Base-by-base conservation (phyloP, 768 basidiomycete species). In the Mycena leptocephala region DNA sequence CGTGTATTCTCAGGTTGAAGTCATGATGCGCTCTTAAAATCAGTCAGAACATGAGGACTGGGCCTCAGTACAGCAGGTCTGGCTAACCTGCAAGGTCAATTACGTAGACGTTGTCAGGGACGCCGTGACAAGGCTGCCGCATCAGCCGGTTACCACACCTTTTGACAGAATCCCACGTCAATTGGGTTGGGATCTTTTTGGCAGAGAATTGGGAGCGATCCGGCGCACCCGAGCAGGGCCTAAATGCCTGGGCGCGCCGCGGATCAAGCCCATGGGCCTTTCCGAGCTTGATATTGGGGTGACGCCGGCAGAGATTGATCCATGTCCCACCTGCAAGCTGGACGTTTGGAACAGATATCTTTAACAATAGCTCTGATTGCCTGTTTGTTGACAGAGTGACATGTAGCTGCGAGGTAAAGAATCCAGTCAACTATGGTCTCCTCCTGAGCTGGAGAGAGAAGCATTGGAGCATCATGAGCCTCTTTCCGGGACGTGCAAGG, bases 401-500 rank as follows among this genome's bases (percentile, higher is more conserved):
- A 62, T 24, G 41, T 33, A 16, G 26, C 28, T 20, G 48, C 62
- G 10, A 70, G 74, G 20, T 79, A 56, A 0, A 72, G 58, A 11
- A 79, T 58, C 80, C 80, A 81, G 35, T 79, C 76, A 20, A 67
- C 28, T 0, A 81, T 10, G n/a, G 70, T 63, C 10, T 30, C 18
- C 64, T 80, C 76, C 72, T 79, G 28, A 9, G 8, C 13, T 5
- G 20, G 55, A n/a, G 61, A 76, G 46, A 81, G 80, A 14, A 70
- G 65, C 51, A 75, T 76, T 43, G 72, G 67, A 5, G 2, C 51
- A 4, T 13, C 32, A 62, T 81, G 79, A 16, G 61, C 61, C 37
- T 62, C 61, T 5, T n/a, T 10, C 14, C 22, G 35, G 61, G 61
- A 24, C 33, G 61, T 4, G 61, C 24, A 10, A 26, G 61, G 18